Percentiles rank a stretch among this genome's conserved stretches.
Conservation (phyloP, 2,329 filamentous ascomycete genomes). For the Epicoccum nigrum region DNA sequence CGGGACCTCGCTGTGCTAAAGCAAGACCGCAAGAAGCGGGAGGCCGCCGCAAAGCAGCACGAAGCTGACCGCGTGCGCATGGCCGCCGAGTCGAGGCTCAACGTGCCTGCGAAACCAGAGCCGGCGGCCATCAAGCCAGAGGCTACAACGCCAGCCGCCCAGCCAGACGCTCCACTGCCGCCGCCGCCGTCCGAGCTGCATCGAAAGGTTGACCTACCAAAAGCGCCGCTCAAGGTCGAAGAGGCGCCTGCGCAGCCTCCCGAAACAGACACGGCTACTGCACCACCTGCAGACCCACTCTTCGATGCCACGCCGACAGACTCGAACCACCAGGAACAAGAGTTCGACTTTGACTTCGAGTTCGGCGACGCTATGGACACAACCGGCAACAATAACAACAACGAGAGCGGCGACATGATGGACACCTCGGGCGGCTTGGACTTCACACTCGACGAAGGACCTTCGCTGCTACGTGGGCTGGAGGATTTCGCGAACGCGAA, state of each 20-base stretch:
- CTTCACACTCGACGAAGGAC: slow-evolving; percentile 42
- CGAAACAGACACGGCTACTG: slow-evolving; percentile 23
- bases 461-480: slow-evolving; percentile 43
- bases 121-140: slow-evolving; percentile 22
- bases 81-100: slow-evolving; percentile 35
- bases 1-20: slow-evolving; percentile 46
- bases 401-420: slow-evolving; percentile 32
- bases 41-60: slow-evolving; percentile 41
- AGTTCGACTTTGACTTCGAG: slow-evolving; percentile 51
- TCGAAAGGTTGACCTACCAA: slow-evolving; percentile 12
- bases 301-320: slow-evolving; percentile 41
- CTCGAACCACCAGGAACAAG: slow-evolving; percentile 26
- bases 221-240: slow-evolving; percentile 22
- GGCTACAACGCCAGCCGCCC: slow-evolving; percentile 16
- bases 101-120: slow-evolving; percentile 13
- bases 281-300: slow-evolving; percentile 33
- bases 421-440: slow-evolving; percentile 36
- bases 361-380: slow-evolving; percentile 43
- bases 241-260: slow-evolving; percentile 20
- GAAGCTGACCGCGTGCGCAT: slow-evolving; percentile 41
- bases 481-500: slow-evolving; percentile 49
- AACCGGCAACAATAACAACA: slow-evolving; percentile 17
- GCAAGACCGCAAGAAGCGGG: slow-evolving; percentile 44
- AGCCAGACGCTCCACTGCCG: slow-evolving; percentile 8
- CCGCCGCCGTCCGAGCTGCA: slow-evolving; percentile 6